phyloP scores from a whole-genome alignment of 2,329 filamentous ascomycete genomes.

The Fusarium nanum region DNA sequence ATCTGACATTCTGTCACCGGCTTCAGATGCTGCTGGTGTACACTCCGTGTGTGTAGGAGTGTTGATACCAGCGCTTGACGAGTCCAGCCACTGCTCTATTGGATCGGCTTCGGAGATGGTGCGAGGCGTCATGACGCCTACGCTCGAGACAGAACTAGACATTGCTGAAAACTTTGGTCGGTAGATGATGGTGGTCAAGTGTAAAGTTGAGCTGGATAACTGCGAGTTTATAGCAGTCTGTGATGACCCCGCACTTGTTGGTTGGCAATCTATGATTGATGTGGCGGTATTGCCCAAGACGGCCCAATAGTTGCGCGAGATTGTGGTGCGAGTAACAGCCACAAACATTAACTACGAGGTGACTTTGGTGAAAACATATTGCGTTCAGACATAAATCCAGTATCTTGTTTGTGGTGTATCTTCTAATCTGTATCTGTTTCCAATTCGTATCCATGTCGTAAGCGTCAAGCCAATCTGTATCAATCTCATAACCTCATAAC shows the following conservation, averaged over 20 bases:
- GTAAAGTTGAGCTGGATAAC: too few species aligned
- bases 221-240: background rate
- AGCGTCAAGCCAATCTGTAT: background rate
- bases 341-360: too few species aligned
- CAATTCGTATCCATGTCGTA: background rate
- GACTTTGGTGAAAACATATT: fast-evolving
- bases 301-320: background rate
- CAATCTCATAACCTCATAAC: background rate
- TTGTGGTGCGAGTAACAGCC: too few species aligned
- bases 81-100: background rate
- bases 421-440: too few species aligned
- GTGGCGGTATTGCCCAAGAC: background rate
- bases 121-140: background rate
- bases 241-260: background rate
- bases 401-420: too few species aligned
- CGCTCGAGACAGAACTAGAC: background rate
- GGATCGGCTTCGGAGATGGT: background rate
- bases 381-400: too few species aligned
- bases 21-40: background rate
- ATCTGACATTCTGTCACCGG: background rate
- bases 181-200: background rate
- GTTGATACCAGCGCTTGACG: background rate
- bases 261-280: background rate
- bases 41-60: background rate
- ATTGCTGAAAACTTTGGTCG: background rate